These are phyloP conservation scores for Colletotrichum eleusines DNA, from an alignment of 2,329 filamentous ascomycete species.

Conservation along the genomic window DNA sequence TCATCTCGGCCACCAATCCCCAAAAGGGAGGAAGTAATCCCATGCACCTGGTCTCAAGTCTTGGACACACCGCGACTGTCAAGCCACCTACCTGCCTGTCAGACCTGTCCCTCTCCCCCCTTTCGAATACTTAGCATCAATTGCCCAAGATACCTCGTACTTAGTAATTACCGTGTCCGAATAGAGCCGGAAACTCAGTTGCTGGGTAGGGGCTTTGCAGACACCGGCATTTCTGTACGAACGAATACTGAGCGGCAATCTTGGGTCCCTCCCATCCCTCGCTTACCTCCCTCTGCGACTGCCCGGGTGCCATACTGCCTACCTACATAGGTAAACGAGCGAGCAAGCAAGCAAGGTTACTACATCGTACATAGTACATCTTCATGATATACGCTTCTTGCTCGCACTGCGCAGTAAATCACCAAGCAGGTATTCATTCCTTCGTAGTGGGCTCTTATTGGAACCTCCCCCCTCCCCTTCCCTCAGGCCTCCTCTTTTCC, in stretches of 20 bases:
- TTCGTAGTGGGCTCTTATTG: neutral
- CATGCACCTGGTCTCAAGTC: neutral
- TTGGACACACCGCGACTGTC: neutral
- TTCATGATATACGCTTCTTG: too few species aligned
- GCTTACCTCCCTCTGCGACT: too few species aligned
- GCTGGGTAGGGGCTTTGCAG: neutral
- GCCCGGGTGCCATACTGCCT: too few species aligned
- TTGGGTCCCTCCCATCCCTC: too few species aligned
- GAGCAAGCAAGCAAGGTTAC: too few species aligned
- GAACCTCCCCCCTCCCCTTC: neutral
- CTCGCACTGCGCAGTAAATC: neutral
- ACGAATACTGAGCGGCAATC: too few species aligned
- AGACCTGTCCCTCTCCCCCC: too few species aligned
- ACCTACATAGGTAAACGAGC: too few species aligned
- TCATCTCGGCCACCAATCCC: constrained; percentile 37
- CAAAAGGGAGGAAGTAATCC: constrained; percentile 9
- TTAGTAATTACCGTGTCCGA: neutral
- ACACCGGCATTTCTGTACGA: neutral
- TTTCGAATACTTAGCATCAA: constrained; percentile 34
- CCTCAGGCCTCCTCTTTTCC: neutral
- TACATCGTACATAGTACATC: too few species aligned
- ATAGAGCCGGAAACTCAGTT: neutral
- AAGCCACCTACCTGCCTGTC: constrained; percentile 14
- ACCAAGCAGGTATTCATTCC: neutral
- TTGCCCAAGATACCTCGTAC: neutral